phyloP scores from a whole-genome alignment of 2,329 filamentous ascomycete species.

The Sarocladium brachiariae region DNA sequence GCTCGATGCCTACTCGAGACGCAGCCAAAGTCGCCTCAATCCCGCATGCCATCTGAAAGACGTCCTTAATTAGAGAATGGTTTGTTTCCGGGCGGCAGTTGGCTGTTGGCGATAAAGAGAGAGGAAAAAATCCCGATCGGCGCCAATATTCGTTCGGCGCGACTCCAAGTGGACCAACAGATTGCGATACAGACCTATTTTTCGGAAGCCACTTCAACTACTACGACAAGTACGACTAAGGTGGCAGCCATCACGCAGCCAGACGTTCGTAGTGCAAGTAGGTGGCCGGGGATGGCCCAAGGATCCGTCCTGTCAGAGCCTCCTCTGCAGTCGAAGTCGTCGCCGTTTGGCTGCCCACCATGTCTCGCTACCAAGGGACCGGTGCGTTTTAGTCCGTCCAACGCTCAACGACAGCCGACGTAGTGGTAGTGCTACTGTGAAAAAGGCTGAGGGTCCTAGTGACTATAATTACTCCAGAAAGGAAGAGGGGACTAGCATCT shows the following conservation, averaged over 20 bases:
- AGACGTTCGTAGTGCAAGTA: too few species aligned
- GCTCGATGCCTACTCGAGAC: too few species aligned
- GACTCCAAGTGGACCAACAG: neutral
- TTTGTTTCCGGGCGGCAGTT: neutral
- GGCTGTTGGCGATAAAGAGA: too few species aligned
- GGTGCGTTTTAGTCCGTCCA: neutral
- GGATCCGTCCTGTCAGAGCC: neutral
- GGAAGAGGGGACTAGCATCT: constrained; percentile 2
- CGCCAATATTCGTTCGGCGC: neutral
- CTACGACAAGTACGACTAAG: too few species aligned
- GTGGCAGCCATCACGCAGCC: neutral
- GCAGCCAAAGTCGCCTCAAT: too few species aligned
- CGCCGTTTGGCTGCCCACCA: neutral
- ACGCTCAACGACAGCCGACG: neutral
- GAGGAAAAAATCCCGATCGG: neutral
- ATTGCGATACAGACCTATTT: neutral
- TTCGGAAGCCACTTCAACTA: neutral
- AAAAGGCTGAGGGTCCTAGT: neutral
- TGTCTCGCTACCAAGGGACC: constrained; percentile 6
- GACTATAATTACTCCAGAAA: neutral
- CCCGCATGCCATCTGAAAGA: too few species aligned
- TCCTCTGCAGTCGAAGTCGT: neutral
- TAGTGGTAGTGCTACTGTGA: too few species aligned
- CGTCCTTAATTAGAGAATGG: neutral
- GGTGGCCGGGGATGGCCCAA: too few species aligned